These are phyloP conservation scores for Aspergillus brasiliensis DNA, from an alignment of 2,329 filamentous ascomycete species.

Conservation along the genomic window DNA sequence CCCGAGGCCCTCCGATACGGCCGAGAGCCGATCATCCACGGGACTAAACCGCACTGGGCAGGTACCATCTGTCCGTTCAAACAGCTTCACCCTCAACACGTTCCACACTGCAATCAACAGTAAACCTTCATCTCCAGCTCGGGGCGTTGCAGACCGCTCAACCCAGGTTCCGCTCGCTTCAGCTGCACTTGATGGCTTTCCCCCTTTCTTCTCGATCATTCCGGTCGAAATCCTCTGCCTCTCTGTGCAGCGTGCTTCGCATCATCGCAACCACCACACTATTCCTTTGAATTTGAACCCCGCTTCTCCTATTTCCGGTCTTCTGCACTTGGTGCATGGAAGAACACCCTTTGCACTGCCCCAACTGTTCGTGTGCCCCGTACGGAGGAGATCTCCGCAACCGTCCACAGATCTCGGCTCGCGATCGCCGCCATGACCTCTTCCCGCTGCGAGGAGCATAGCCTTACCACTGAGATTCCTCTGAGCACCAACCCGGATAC, in stretches of 20 bases:
- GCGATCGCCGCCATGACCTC: conserved; percentile 10
- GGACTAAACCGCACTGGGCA: background rate
- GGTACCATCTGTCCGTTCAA: background rate
- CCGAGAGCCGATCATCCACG: background rate
- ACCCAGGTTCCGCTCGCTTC: background rate
- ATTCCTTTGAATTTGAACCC: background rate
- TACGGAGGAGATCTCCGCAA: conserved; percentile 9
- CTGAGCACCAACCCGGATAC: background rate
- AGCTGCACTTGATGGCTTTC: background rate
- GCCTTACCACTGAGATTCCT: background rate
- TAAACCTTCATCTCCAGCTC: conserved; percentile 3
- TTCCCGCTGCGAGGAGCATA: conserved; percentile 3
- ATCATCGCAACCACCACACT: background rate
- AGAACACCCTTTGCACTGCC: background rate
- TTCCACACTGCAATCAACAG: conserved; percentile 1
- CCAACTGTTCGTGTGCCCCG: conserved; percentile 1
- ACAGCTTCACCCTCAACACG: background rate
- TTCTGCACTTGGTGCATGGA: background rate
- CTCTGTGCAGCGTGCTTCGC: background rate
- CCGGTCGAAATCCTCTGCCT: background rate
- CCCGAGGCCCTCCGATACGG: background rate
- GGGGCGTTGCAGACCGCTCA: background rate
- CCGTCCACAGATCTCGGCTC: conserved; percentile 2
- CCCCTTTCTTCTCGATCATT: background rate
- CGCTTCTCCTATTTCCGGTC: background rate